Conservation (phyloP, 2,329 filamentous ascomycete species). For the Colletotrichum gigasporum region DNA sequence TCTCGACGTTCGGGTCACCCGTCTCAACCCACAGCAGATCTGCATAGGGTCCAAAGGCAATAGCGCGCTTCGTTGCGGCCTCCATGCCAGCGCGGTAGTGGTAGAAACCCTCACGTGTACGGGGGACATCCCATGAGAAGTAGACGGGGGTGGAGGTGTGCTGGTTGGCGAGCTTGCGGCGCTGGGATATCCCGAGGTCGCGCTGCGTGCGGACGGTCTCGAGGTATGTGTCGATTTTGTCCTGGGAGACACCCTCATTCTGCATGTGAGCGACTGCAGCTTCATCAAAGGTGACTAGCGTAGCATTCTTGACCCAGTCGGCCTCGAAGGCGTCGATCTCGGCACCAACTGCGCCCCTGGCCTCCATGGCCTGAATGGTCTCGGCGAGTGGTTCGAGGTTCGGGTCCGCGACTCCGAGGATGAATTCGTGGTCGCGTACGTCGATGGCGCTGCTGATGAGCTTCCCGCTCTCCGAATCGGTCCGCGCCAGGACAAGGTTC, state of each 20-base stretch:
- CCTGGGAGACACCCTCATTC: conserved; percentile 69
- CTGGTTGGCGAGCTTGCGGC: conserved; percentile 75
- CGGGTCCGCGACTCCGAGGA: conserved; percentile 82
- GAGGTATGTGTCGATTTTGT: conserved; percentile 75
- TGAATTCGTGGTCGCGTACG: conserved; percentile 95
- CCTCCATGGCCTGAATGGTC: conserved; percentile 89
- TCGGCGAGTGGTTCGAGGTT: conserved; percentile 85
- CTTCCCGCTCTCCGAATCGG: conserved; percentile 93
- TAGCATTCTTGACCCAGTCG: conserved; percentile 86
- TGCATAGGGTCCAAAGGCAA: conserved; percentile 90
- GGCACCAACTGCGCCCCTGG: conserved; percentile 75
- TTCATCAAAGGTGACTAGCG: conserved; percentile 91
- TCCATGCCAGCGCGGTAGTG: conserved; percentile 86
- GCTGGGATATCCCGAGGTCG: conserved; percentile 80
- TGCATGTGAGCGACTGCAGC: conserved; percentile 81
- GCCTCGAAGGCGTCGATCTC: conserved; percentile 91
- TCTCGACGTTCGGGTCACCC: conserved; percentile 83
- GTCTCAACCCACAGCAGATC: conserved; percentile 99
- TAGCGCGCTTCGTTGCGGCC: conserved; percentile 91
- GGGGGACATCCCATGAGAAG: conserved; percentile 92
- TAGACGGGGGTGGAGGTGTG: conserved; percentile 75
- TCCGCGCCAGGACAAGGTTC: conserved; percentile 93
- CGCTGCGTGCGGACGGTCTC: conserved; percentile 68
- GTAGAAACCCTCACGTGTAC: conserved; percentile 93
- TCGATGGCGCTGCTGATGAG: conserved; percentile 92